Conservation (phyloP, 2,329 filamentous ascomycete species). For the Hypocreales sp. region DNA sequence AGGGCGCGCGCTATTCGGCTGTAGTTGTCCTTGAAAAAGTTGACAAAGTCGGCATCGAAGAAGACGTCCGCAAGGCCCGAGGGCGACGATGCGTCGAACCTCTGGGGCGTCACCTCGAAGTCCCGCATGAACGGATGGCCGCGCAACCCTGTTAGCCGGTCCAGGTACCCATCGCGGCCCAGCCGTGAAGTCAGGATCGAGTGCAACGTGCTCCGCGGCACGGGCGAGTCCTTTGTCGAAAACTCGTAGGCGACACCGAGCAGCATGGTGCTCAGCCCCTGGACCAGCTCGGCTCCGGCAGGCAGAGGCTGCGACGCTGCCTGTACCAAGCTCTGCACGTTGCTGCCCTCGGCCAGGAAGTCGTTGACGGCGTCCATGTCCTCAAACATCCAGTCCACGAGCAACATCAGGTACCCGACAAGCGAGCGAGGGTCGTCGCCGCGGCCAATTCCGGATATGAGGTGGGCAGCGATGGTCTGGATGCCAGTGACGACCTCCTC, state of each 20-base stretch:
- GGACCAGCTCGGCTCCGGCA: conserved; percentile 49
- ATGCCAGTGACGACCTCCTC: conserved; percentile 94
- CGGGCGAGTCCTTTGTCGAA: conserved; percentile 89
- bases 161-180: conserved; percentile 75
- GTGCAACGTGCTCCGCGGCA: conserved; percentile 67
- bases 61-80: conserved; percentile 60
- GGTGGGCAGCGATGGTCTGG: conserved; percentile 71
- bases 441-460: conserved; percentile 65
- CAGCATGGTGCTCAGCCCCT: conserved; percentile 71
- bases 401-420: conserved; percentile 77
- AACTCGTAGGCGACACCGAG: conserved; percentile 91
- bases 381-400: conserved; percentile 84
- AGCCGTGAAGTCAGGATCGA: conserved; percentile 62
- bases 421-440: conserved; percentile 65
- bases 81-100: conserved; percentile 29
- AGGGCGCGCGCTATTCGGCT: conserved; percentile 71
- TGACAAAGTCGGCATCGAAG: conserved; percentile 75
- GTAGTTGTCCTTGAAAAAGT: conserved; percentile 94
- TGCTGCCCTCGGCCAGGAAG: conserved; percentile 81
- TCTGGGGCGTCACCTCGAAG: conserved; percentile 74
- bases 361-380: conserved; percentile 85
- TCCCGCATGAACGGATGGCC: conserved; percentile 69
- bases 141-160: conserved; percentile 63
- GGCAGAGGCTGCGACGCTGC: conserved; percentile 44
- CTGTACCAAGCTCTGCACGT: conserved; percentile 73